Percentiles rank a stretch among this genome's conserved stretches.
Evolutionary conservation across 768 basidiomycete genomes (phyloP).

Genomic region (Panaeolus cyanescens): DNA sequence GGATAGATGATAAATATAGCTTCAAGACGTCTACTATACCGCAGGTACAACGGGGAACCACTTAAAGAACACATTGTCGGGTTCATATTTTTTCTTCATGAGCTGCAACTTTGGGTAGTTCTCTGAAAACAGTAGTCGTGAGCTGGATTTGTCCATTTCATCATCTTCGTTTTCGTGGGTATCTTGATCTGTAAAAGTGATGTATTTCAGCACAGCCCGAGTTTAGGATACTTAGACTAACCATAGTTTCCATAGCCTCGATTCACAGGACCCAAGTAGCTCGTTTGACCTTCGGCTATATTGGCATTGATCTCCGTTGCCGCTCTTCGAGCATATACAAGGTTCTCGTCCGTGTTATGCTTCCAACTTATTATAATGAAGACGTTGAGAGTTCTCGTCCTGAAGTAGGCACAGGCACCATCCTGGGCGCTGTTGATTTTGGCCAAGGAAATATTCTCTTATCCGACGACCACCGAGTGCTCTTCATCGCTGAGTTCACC

Average conservation of each 20-base stretch:
- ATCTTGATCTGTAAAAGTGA: too few relatives aligned
- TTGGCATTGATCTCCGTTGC: slow-evolving; percentile 31
- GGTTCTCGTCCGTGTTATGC: slow-evolving; percentile 29
- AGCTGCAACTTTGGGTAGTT: slow-evolving; percentile 38
- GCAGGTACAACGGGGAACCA: slow-evolving; percentile 44
- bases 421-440: slow-evolving; percentile 37
- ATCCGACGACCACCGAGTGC: slow-evolving; percentile 30
- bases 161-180: too few relatives aligned
- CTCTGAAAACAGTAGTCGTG: slow-evolving; percentile 29
- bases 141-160: too few relatives aligned
- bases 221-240: too few relatives aligned
- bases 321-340: too few relatives aligned
- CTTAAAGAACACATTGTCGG: slow-evolving; percentile 38
- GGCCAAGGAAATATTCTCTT: slow-evolving; percentile 44
- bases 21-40: too few relatives aligned
- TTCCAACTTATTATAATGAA: slow-evolving; percentile 37
- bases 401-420: slow-evolving; percentile 39
- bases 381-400: slow-evolving; percentile 34
- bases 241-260: too few relatives aligned
- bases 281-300: slow-evolving; percentile 28
- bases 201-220: too few relatives aligned
- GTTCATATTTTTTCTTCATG: slow-evolving; percentile 43
- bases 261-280: slow-evolving; percentile 45
- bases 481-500: slow-evolving; percentile 24
- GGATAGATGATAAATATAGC: too few relatives aligned